A percentile compares a stretch with the other conserved stretches of the same genome.
Conservation (phyloP, 345 rosid genomes). For the Eucalyptus marginata region DNA sequence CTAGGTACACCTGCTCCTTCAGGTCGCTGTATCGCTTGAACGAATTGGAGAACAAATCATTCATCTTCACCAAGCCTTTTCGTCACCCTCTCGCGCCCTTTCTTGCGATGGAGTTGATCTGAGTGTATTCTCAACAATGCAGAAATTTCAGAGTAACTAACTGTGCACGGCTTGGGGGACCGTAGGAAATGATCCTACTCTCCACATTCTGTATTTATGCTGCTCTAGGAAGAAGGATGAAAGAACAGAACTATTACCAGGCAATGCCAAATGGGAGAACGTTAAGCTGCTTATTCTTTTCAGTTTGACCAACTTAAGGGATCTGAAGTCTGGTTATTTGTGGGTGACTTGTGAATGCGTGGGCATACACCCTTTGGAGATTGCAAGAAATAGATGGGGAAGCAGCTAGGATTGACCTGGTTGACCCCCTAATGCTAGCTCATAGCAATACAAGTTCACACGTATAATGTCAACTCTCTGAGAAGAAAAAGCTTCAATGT, state of each 20-base stretch:
- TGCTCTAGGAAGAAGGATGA: neutral
- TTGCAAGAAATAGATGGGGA: neutral
- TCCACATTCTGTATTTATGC: neutral
- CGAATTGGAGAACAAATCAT: slow-evolving; percentile 71
- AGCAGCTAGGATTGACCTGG: neutral
- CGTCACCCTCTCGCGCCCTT: neutral
- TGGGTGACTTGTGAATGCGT: neutral
- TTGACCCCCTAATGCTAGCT: neutral
- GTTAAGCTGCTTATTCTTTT: neutral
- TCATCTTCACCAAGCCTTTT: slow-evolving; percentile 31
- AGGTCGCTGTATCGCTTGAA: slow-evolving; percentile 69
- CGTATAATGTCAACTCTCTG: neutral
- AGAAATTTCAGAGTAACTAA: neutral
- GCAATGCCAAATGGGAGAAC: neutral
- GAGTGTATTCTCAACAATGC: neutral
- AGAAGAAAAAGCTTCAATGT: neutral
- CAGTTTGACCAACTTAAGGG: neutral
- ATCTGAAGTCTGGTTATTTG: neutral
- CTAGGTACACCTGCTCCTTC: slow-evolving; percentile 37
- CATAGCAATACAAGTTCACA: neutral
- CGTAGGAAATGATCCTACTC: neutral
- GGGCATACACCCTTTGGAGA: neutral
- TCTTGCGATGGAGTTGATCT: neutral
- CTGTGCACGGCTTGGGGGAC: neutral
- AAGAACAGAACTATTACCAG: neutral